Base-by-base conservation (phyloP, 352 stramenopile genomes). In the Pythium oligandrum region DNA sequence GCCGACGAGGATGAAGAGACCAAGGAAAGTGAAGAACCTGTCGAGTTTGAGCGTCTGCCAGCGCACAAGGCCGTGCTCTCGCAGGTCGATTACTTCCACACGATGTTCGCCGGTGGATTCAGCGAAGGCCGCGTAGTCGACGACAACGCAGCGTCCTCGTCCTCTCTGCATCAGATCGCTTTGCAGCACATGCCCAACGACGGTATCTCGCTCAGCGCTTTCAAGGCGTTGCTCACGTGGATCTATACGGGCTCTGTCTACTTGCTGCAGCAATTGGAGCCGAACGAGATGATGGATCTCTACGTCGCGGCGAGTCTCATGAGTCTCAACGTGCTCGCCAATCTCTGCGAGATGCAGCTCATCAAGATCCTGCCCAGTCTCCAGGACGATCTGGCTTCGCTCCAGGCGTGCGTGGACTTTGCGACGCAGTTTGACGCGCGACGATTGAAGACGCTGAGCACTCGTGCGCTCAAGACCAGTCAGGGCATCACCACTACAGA, bases 31-130 rank as follows among this genome's bases (percentile, higher is more conserved):
- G 56, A 68, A 9, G 31, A 42, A 36, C 4, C 37, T 3, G 2
- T 35, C 4, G 44, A 43, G 36, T 80, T 69, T 38, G 55, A 66
- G 51, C 66, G 68, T 7, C 44, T 92, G 26, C 75, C 72, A 4
- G 82, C 75, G 8, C 82, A 93, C 55, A 87, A 87, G 57, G 78
- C 74, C 17, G 64, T 93, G 34, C 68, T 93, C 9, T 76, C 74
- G 0, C 75, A 90, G 48, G 78, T 90, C n/a, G 65, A 83, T 12
- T 93, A 93, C 63, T 93, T 90, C 59, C 78, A 73, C 38, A 83
- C 74, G 6, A 89, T 93, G 79, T 88, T 93, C 49, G 76, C 78
- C 3, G 82, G 79, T n/a, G 75, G 82, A 11, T 93, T 93, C 43
- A 82, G 77, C 39, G 79, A 93, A 73, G 78, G 74, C n/a, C 61